Base-by-base conservation (phyloP, 2,329 filamentous ascomycete genomes). In the Emericellopsis cladophorae region DNA sequence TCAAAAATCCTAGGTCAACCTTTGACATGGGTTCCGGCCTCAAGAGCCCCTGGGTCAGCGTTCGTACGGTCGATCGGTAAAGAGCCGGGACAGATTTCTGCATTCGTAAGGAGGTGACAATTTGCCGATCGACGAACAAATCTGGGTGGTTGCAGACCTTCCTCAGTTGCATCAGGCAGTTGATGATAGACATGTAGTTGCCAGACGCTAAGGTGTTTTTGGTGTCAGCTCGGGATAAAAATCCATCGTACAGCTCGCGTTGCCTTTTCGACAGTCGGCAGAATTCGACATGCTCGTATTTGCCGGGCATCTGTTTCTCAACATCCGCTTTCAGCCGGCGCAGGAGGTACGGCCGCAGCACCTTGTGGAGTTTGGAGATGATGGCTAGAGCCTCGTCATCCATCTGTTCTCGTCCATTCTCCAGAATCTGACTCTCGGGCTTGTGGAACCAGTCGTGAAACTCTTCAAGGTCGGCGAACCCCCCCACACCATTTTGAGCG, bases 121-220 rank as follows among this genome's bases (percentile, higher is more conserved):
- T 96, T 1, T 88, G 89, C 14, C 92, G 79, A 44, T 94, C 94
- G 50, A 96, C 84, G 53, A 98, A 98, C 8, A 98, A 71, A 61
- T 98, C 92, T 0, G 92, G 93, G 55, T 98, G 92, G 51, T 98
- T 98, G 70, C 92, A 98, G 40, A 98, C 93, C 58, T 96, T 95
- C 38, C 92, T 80, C 40, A 98, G 70, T 56, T 95, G 92, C 88
- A 98, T 95, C 40, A 98, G 66, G 59, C 93, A 96, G 57, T 95
- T 95, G 62, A 96, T 96, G 57, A 98, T 95, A 15, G 88, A 95
- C 47, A 98, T 77, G 57, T 95, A 95, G 53, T 96, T 98, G 23
- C 92, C 92, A 2, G 86, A 93, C 3, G 86, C 77, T 15, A 98
- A 68, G 0, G 89, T 95, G 44, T 87, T 83, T 47, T 87, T 81